phyloP scores from a whole-genome alignment of 306 rosid genomes.

The Carpinus fangiana region DNA sequence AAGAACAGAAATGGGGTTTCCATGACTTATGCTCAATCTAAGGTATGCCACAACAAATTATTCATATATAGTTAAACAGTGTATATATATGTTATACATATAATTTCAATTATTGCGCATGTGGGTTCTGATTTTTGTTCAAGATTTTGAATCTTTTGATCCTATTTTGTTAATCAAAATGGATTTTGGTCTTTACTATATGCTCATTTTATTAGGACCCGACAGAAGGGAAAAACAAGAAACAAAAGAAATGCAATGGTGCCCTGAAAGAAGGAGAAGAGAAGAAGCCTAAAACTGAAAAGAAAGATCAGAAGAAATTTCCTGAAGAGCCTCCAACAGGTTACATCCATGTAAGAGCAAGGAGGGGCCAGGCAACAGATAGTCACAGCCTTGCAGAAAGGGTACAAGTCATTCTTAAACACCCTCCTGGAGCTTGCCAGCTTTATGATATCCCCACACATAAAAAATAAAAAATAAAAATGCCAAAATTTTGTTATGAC shows the following conservation, averaged over 20 bases:
- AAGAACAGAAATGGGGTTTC: slow-evolving; percentile 39
- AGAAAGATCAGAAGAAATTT: slow-evolving; percentile 44
- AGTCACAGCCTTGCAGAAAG: slow-evolving; percentile 99
- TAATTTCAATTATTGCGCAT: neutral
- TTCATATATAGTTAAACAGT: neutral
- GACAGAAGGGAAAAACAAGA: slow-evolving; percentile 46
- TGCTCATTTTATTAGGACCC: slow-evolving; percentile 36
- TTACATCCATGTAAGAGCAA: slow-evolving; percentile 91
- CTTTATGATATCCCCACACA: neutral
- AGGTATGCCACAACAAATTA: slow-evolving; percentile 36
- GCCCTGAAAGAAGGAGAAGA: slow-evolving; percentile 27
- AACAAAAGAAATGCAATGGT: slow-evolving; percentile 49
- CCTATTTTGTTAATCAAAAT: neutral
- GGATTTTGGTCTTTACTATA: slow-evolving; percentile 11
- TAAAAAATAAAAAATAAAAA: neutral
- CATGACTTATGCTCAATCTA: slow-evolving; percentile 39
- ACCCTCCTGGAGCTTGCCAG: slow-evolving; percentile 1
- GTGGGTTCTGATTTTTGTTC: neutral
- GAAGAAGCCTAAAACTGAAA: slow-evolving; percentile 35
- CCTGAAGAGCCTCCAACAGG: slow-evolving; percentile 64
- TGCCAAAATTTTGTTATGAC: neutral
- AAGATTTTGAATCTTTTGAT: neutral
- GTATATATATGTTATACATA: no score
- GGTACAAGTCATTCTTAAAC: slow-evolving; percentile 42
- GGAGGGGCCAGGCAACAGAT: slow-evolving; percentile 98